A percentile compares a stretch with the other conserved stretches of the same genome.
These are phyloP conservation scores for Mortierella sp. DNA, from an alignment of 371 early-diverging fungal genomes.

Conservation along the genomic window DNA sequence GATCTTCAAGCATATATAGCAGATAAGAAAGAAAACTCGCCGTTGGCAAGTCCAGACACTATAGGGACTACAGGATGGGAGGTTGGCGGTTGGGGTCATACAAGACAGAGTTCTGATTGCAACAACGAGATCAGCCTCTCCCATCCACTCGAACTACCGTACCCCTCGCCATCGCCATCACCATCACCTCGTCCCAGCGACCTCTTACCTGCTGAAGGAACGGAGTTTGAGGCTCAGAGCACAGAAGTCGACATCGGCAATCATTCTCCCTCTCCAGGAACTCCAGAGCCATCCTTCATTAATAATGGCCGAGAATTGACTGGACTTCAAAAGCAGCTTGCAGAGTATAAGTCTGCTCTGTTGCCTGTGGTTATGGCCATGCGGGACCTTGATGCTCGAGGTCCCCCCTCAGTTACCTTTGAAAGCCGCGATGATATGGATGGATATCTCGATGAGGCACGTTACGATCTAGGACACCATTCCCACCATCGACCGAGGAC, in stretches of 20 bases:
- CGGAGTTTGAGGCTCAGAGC: not conserved
- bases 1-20: not conserved
- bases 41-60: not conserved
- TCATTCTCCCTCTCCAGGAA: too few relatives aligned
- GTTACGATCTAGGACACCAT: not conserved
- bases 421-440: not conserved
- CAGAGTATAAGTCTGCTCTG: conserved; percentile 36
- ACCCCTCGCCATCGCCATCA: not conserved
- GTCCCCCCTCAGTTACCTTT: conserved; percentile 6
- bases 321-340: conserved; percentile 45
- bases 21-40: not conserved
- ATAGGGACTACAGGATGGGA: conserved; percentile 44
- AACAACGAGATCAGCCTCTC: conserved; percentile 20
- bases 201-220: not conserved
- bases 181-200: not conserved
- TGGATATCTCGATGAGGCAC: not conserved
- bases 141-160: conserved; percentile 16
- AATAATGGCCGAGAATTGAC: conserved; percentile 17
- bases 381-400: conserved; percentile 18
- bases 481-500: not conserved
- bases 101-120: conserved; percentile 11
- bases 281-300: not conserved
- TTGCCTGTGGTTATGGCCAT: conserved; percentile 42
- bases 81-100: conserved; percentile 38
- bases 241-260: too few relatives aligned